Evolutionary conservation across 1,284 basidiomycete genomes (phyloP), one percentile per base, ranked within the genome.

Genomic region (Xerocomus nothofagi): DNA sequence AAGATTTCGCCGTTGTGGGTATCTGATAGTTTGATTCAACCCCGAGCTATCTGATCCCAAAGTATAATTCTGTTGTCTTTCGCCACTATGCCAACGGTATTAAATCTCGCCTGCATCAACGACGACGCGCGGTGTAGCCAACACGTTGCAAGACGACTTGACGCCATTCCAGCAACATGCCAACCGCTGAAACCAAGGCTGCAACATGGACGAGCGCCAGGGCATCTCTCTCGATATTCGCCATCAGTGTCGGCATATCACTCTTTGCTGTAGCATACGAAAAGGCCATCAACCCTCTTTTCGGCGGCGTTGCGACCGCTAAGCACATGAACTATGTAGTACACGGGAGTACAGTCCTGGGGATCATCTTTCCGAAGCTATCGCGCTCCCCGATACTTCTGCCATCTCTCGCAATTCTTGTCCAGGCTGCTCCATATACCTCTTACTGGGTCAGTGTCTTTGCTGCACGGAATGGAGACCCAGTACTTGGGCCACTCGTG

Each of bases 381-480:
- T 53, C 69, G 23, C 55, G 59, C 31, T 60, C 65, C 48, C 50
- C n/a, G n/a, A n/a, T 56, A 27, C 66, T 71, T 29, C 49, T 72
- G 40, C 57, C 80, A 11, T 65, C 68, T 36, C 69, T 77, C 12
- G 79, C 76, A 17, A 47, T 73, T 3, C 60, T 79, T 26, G 63
- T 86, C n/a, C 73, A 76, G 49, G 60, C 74, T 29, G 74, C 84
- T 34, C 84, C 88, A 1, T 74, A 79, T 54, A 73, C 80, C 12
- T 78, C 80, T 10, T 86, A 87, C 57, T 86, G 80, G 77, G 67
- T 78, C 21, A 76, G 81, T 21, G 75, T 78, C 18, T 77, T 74
- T 67, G 80, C 82, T 12, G 77, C 78, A 18, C 75, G 81, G 53
- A 64, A 68, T 55, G 71, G 71, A 27, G 73, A 79, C 55, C 75